These are phyloP conservation scores for Macrotyloma uniflorum DNA, from an alignment of 306 rosid genomes.

Conservation along the genomic window DNA sequence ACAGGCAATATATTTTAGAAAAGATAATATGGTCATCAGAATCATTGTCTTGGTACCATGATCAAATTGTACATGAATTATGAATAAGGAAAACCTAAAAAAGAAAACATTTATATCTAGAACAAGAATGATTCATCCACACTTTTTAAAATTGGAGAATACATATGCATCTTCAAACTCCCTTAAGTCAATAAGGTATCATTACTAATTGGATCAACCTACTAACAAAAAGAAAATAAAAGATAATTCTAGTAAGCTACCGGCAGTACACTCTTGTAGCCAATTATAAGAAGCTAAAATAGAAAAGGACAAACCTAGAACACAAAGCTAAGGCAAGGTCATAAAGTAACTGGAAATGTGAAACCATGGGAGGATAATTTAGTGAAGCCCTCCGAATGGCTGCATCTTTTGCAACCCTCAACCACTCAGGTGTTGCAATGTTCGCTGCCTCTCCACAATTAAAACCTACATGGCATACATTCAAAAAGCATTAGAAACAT, in stretches of 20 bases:
- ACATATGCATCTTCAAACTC: not conserved
- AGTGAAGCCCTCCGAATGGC: slow-evolving; percentile 98
- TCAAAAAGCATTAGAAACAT: slow-evolving; percentile 41
- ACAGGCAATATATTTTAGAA: slow-evolving; percentile 23
- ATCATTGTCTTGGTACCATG: slow-evolving; percentile 23
- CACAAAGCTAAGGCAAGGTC: slow-evolving; percentile 92
- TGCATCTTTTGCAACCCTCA: slow-evolving; percentile 95
- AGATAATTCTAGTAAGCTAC: slow-evolving; percentile 15
- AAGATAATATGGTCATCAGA: slow-evolving; percentile 23
- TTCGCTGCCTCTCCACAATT: slow-evolving; percentile 98
- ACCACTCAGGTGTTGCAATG: slow-evolving; percentile 99
- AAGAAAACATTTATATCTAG: not conserved
- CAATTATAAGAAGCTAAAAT: slow-evolving; percentile 36
- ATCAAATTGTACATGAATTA: slow-evolving; percentile 28
- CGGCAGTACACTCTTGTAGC: slow-evolving; percentile 17
- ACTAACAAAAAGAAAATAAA: slow-evolving; percentile 20
- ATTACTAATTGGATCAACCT: slow-evolving; percentile 4
- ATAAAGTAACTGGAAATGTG: slow-evolving; percentile 96
- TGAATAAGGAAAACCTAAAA: not conserved
- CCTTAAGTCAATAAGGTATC: slow-evolving; percentile 7
- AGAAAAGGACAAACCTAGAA: slow-evolving; percentile 74
- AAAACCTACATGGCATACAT: slow-evolving; percentile 66
- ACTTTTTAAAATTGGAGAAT: slow-evolving; percentile 23
- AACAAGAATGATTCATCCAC: slow-evolving; percentile 16
- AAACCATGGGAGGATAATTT: slow-evolving; percentile 98